phyloP scores from a whole-genome alignment of 2,329 filamentous ascomycete genomes.

The Diaporthe humulicola region DNA sequence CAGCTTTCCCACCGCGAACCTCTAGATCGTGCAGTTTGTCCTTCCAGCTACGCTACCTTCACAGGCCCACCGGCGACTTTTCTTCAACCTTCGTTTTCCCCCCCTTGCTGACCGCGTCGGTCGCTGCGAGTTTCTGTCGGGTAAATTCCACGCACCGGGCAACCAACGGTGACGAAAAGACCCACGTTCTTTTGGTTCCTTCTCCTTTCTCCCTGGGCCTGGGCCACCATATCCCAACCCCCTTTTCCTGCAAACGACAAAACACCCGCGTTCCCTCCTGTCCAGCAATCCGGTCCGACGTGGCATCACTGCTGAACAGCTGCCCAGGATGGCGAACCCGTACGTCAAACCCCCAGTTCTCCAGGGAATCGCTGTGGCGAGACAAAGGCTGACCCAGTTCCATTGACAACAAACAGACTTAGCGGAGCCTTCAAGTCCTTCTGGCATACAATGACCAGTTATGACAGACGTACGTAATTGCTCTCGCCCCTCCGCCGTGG shows the following conservation, averaged over 20 bases:
- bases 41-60: not conserved
- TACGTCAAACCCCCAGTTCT: slow-evolving; percentile 26
- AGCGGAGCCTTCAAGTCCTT: slow-evolving; percentile 85
- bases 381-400: slow-evolving; percentile 33
- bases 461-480: slow-evolving; percentile 72
- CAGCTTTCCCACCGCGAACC: slow-evolving; percentile 22
- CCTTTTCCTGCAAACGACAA: slow-evolving; percentile 33
- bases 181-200: slow-evolving; percentile 39
- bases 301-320: slow-evolving; percentile 33
- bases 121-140: slow-evolving; percentile 30
- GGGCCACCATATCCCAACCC: slow-evolving; percentile 33
- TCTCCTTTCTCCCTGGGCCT: slow-evolving; percentile 39
- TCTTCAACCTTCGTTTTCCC: slow-evolving; percentile 17
- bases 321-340: slow-evolving; percentile 40
- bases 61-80: not conserved
- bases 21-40: slow-evolving; percentile 14
- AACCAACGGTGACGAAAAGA: slow-evolving; percentile 39
- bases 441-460: slow-evolving; percentile 90
- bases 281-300: slow-evolving; percentile 34
- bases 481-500: slow-evolving; percentile 28
- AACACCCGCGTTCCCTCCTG: slow-evolving; percentile 18
- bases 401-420: slow-evolving; percentile 61
- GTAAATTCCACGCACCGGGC: slow-evolving; percentile 36
- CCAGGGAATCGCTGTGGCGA: not conserved
- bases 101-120: slow-evolving; percentile 18